Evolutionary conservation across 805 yeast species (phyloP), one percentile per base, ranked within the genome.

Genomic region (Yamadazyma olivae): DNA sequence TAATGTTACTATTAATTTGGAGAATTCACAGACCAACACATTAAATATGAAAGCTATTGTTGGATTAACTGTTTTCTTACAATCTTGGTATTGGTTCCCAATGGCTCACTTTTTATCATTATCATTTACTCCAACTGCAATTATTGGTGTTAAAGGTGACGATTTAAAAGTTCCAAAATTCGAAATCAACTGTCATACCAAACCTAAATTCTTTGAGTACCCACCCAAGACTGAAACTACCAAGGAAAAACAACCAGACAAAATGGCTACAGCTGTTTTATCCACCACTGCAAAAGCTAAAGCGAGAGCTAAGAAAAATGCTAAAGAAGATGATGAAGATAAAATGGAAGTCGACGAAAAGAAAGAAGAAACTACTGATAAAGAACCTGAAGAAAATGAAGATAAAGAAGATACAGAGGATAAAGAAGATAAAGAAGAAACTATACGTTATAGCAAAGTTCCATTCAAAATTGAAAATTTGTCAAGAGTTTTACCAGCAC

Each of bases 31-130:
- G 48, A 88, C 96, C 27, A 95, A 89, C 42, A 88, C 95, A 15
- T 74, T 93, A 46, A 91, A 93, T 62, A 80, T 83, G 56, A 84
- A 85, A 60, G 93, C 96, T 0, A 82, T 93, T 51, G 95, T 90
- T 39, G 99, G 99, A 26, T 67, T 93, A 48, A 80, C 93, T 0
- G 76, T 93, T 41, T 93, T 93, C 57, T 69, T 84, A 8, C 99
- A 93, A 67, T 86, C 85, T 56, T 93, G 99, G 99, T 87, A 89
- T 64, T 93, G 99, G 99, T 93, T 82, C 79, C 99, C 99, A 41
- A 74, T 90, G 40, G 79, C 97, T 1, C 98, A 93, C 63, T 93
- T 93, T 68, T 67, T 93, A 51, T 81, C 95, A 14, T 74, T 93
- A 48, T 87, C 97, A 23, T 90, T 90, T 64, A 77, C 93, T 6